Evolutionary conservation across 2,329 filamentous ascomycete species (phyloP).

Genomic region (Lecanosticta acicola): DNA sequence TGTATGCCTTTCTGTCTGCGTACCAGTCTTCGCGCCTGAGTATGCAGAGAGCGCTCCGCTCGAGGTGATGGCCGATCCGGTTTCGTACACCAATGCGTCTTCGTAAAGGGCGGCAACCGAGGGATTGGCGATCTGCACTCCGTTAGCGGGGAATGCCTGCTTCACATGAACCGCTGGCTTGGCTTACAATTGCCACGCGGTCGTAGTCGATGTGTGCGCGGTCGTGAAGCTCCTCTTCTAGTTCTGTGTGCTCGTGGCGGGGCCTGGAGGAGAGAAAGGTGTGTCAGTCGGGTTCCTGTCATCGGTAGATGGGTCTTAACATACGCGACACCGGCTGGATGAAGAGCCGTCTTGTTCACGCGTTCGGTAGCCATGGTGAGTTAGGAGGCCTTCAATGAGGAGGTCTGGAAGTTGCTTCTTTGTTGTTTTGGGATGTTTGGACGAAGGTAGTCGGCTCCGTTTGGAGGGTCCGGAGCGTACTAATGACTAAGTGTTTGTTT

Average conservation of each 20-base stretch:
- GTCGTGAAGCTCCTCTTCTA: conserved; percentile 96
- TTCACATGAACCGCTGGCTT: neutral
- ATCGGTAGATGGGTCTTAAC: conserved; percentile 37
- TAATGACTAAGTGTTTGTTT: conserved; percentile 5
- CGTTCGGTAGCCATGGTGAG: conserved; percentile 43
- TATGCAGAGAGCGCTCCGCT: conserved; percentile 93
- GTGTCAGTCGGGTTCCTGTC: conserved; percentile 6
- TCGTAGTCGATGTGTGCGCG: conserved; percentile 99
- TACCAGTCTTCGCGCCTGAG: conserved; percentile 89
- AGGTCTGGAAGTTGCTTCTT: conserved; percentile 55
- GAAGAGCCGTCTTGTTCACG: conserved; percentile 88
- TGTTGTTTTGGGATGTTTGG: conserved; percentile 55
- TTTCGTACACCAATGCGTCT: conserved; percentile 97
- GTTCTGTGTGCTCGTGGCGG: conserved; percentile 82
- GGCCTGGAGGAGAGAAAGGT: conserved; percentile 52
- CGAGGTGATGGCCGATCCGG: conserved; percentile 93
- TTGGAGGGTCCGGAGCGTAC: conserved; percentile 29
- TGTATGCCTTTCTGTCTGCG: no score
- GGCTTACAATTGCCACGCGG: conserved; percentile 86
- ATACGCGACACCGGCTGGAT: conserved; percentile 85
- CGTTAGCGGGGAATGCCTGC: conserved; percentile 3
- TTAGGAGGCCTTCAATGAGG: conserved; percentile 47
- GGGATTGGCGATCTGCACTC: conserved; percentile 70
- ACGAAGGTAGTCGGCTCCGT: conserved; percentile 52
- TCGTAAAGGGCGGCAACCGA: conserved; percentile 95